Evolutionary conservation across 805 yeast species (phyloP), one percentile per base, ranked within the genome.

Genomic region (Priceomyces castillae): DNA sequence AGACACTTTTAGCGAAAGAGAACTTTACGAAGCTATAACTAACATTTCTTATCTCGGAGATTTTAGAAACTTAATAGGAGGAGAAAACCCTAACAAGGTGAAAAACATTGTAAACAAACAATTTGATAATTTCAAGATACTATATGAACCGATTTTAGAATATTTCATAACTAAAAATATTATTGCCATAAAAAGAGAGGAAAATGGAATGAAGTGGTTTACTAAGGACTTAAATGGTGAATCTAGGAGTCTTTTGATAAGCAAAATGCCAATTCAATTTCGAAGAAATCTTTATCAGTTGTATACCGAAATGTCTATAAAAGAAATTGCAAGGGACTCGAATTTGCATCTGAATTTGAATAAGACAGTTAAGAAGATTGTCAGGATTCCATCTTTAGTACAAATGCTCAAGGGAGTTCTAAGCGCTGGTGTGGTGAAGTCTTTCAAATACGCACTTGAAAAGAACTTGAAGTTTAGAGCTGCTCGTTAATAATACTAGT

Each of bases 1-100:
- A 65, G 16, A 49, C 10, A 46, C 61, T 11, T 78, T 86, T 52
- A 72, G 78, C 39, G 89, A 82, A 49, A 61, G 65, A n/a, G 78
- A 83, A 30, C 75, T 94, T 28, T 94, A 83, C 66, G 80, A 78
- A 56, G 82, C 81, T 49, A 84, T 94, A 37, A 84, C 97, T 0
- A 78, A 80, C 11, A 64, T 94, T 14, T 87, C 96, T 16, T 94
- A 94, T 58, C 67, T 81, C 61, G 99, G 99, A 15, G 99, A 94
- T 61, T 84, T 90, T 22, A 78, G 99, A 52, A 83, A 89, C 77
- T 70, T 74, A 34, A 69, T 90, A 22, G 87, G 88, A 7, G 98
- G 97, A 1, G 99, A 94, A 62, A 87, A 94, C 60, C 97, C 97
- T 4, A 74, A 82, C 53, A 94, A 94, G 62, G 86, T 90, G 33